Evolutionary conservation across 768 basidiomycete species (phyloP), one percentile per base, ranked within the genome.

Genomic region (Lactarius hatsudake): DNA sequence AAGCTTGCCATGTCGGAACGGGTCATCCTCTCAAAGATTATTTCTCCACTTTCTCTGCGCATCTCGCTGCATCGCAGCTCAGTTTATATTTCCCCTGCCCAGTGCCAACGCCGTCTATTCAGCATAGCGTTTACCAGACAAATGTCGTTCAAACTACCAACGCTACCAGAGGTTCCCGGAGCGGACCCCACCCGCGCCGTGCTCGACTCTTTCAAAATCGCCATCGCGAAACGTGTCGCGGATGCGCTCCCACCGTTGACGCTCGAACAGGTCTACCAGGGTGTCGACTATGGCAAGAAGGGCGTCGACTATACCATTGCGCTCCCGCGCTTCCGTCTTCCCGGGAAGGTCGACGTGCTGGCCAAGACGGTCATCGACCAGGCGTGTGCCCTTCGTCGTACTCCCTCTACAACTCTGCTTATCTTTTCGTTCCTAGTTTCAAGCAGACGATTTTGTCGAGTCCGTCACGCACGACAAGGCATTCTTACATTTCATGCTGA

Each of bases 301-400:
- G 93, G 91, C n/a, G 88, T 84, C 54, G 96, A 98, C 78, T 94
- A 97, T 72, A 90, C 91, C 0, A 85, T 98, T 23, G 94, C 96
- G 0, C 77, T 98, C 59, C 92, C 95, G n/a, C 85, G 96, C 69
- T 98, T 96, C 79, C 83, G 92, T 63, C 79, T 96, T 30, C 87
- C 88, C 9, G 94, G 87, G 23, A 94, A 94, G 74, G 83, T 90
- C 0, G 90, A 94, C 53, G 88, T 89, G 38, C 81, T 90, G 20
- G 94, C 90, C 0, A 79, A 84, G 60, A 85, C 86, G 74, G 88
- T 98, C 43, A 80, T 88, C n/a, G 84, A 81, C 43, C 82, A 87
- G 73, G 95, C 94, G 61, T 63, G 67, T 62, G 23, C 10, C n/a
- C 1, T 26, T 26, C 13, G 48, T 12, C 1, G 23, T 26, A 1